Conservation (phyloP, 1,284 basidiomycete species). For the Trichosporon coremiiforme region DNA sequence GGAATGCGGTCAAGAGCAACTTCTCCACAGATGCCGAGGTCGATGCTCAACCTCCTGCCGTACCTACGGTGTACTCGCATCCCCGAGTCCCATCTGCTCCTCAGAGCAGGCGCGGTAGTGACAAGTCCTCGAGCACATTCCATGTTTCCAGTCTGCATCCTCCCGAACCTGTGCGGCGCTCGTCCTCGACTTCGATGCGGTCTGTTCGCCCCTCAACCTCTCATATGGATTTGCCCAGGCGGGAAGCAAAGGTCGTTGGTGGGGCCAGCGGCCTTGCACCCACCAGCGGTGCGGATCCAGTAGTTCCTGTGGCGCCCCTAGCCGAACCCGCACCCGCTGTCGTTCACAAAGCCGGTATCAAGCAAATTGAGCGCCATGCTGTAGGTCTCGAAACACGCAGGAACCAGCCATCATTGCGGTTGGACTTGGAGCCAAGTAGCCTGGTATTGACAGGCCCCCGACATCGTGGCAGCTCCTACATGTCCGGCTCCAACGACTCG, state of each 20-base stretch:
- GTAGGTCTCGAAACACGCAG: constrained; percentile 46
- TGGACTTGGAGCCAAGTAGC: constrained; percentile 51
- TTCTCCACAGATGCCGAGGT: constrained; percentile 43
- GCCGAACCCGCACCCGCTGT: constrained; percentile 1
- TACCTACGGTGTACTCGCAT: constrained; percentile 24
- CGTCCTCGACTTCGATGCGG: constrained; percentile 33
- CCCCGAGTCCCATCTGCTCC: constrained; percentile 47
- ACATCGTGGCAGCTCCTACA: too few relatives aligned
- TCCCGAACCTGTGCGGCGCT: constrained; percentile 37
- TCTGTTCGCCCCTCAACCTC: constrained; percentile 43
- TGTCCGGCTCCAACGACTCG: constrained; percentile 16
- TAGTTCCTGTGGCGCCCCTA: not conserved
- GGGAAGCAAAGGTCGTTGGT: too few relatives aligned
- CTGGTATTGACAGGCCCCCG: too few relatives aligned
- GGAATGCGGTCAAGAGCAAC: constrained; percentile 58
- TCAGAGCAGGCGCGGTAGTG: constrained; percentile 40
- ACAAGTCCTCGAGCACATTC: constrained; percentile 25
- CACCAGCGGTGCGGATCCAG: not conserved
- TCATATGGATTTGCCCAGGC: constrained; percentile 38
- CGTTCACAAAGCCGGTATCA: constrained; percentile 9
- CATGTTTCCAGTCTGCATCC: constrained; percentile 31
- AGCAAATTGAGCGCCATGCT: constrained; percentile 16
- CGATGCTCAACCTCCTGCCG: constrained; percentile 4
- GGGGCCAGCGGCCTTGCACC: too few relatives aligned
- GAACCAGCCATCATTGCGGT: constrained; percentile 50